Percentiles rank a stretch among this genome's conserved stretches.
These are phyloP conservation scores for Hansfordia pulvinata DNA, from an alignment of 2,329 filamentous ascomycete genomes.

Conservation along the genomic window DNA sequence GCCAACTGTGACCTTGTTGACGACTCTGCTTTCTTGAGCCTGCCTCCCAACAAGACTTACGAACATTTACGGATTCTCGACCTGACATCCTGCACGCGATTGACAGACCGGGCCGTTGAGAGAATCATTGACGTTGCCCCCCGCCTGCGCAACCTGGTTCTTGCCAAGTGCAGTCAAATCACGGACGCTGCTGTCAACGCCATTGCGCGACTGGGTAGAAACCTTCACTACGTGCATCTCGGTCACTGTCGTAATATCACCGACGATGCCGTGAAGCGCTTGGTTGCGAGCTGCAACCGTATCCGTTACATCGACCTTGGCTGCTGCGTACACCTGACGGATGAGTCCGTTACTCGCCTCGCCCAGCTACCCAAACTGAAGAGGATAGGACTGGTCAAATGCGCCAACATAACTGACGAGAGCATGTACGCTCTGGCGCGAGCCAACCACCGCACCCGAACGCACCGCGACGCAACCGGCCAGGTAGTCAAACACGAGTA, in stretches of 20 bases:
- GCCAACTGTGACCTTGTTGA: conserved; percentile 76
- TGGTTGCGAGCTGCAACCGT: conserved; percentile 78
- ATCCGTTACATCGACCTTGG: conserved; percentile 96
- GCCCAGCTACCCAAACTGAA: conserved; percentile 85
- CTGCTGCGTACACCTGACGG: conserved; percentile 84
- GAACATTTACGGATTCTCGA: conserved; percentile 89
- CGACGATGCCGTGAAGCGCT: conserved; percentile 70
- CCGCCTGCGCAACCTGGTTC: conserved; percentile 77
- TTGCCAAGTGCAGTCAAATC: conserved; percentile 88
- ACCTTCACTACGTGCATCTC: conserved; percentile 90
- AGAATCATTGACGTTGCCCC: conserved; percentile 81
- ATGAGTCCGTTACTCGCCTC: conserved; percentile 71
- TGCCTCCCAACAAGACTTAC: conserved; percentile 57
- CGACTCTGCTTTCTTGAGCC: conserved; percentile 73
- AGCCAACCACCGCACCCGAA: conserved; percentile 41
- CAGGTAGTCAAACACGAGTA: conserved; percentile 35
- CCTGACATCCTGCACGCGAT: conserved; percentile 71
- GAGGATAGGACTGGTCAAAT: conserved; percentile 91
- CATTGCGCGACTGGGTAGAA: conserved; percentile 84
- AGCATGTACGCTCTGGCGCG: conserved; percentile 78
- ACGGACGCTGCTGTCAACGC: conserved; percentile 80
- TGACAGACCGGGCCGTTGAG: conserved; percentile 78
- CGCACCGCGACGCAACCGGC: conserved; percentile 32
- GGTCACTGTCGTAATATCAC: conserved; percentile 90
- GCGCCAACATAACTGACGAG: conserved; percentile 74